Percentiles rank a stretch among this genome's conserved stretches.
phyloP scores from a whole-genome alignment of 768 basidiomycete genomes.

The Mycena olivaceomarginata region DNA sequence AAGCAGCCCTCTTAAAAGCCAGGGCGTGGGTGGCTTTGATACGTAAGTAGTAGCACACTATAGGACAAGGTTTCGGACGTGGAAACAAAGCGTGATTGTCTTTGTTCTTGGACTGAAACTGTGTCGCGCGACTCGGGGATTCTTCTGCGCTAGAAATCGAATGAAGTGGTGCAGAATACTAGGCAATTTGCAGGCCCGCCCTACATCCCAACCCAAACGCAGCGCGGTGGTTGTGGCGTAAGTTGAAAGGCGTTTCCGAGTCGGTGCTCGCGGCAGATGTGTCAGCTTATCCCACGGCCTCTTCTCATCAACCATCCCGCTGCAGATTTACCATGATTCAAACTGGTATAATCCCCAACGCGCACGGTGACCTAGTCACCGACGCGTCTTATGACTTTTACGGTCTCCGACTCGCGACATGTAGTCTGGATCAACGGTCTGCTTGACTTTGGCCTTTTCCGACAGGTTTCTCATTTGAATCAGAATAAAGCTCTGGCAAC shows the following conservation, averaged over 20 bases:
- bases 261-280: no score
- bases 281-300: no score
- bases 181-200: no score
- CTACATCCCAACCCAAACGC: no score
- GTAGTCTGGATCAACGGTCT: conserved; percentile 88
- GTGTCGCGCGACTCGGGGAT: no score
- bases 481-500: conserved; percentile 91
- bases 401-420: conserved; percentile 87
- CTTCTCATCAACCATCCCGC: no score
- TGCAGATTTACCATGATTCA: conserved; percentile 74
- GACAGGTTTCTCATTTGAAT: conserved; percentile 36
- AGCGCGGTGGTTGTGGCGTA: no score
- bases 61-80: not conserved
- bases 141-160: no score
- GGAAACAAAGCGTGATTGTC: not conserved
- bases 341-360: conserved; percentile 85
- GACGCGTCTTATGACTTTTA: conserved; percentile 95
- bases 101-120: no score
- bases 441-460: conserved; percentile 38
- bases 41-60: not conserved
- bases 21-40: not conserved
- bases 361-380: conserved; percentile 88
- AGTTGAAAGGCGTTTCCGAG: no score
- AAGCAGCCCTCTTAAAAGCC: not conserved
- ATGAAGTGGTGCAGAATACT: no score